A percentile compares a stretch with the other conserved stretches of the same genome.
Evolutionary conservation across 306 rosid genomes (phyloP).

Genomic region (Fragaria nilgerrensis): DNA sequence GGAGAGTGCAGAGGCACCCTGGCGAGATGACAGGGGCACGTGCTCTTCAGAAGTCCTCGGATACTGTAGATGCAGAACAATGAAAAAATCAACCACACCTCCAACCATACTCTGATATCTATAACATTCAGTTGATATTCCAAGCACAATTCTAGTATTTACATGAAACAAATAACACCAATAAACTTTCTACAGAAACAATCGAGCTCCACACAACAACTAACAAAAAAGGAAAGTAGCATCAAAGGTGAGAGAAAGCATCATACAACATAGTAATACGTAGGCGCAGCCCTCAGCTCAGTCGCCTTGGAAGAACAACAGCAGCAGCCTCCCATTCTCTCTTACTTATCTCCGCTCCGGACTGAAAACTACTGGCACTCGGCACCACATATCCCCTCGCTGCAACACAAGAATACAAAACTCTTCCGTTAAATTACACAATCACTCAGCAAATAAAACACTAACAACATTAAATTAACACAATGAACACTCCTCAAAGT

Average conservation of each 20-base stretch:
- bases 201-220: not conserved
- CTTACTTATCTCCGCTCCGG: conserved; percentile 37
- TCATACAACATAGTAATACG: conserved; percentile 59
- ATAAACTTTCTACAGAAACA: not conserved
- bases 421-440: conserved; percentile 13
- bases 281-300: conserved; percentile 45
- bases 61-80: conserved; percentile 44
- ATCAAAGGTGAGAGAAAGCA: conserved; percentile 17
- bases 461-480: not conserved
- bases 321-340: conserved; percentile 87
- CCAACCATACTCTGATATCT: not conserved
- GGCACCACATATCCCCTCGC: conserved; percentile 46
- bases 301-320: conserved; percentile 65
- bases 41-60: conserved; percentile 82
- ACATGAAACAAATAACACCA: not conserved
- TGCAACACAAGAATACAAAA: conserved; percentile 25
- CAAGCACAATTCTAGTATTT: not conserved
- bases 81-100: not conserved
- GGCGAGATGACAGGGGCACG: conserved; percentile 71
- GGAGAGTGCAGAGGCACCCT: conserved; percentile 48
- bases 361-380: conserved; percentile 27
- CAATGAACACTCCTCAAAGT: not conserved
- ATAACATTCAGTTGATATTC: not conserved
- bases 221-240: conserved; percentile 8
- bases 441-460: not conserved